phyloP scores from a whole-genome alignment of 202 grass and related monocot species.

The Zizania palustris region DNA sequence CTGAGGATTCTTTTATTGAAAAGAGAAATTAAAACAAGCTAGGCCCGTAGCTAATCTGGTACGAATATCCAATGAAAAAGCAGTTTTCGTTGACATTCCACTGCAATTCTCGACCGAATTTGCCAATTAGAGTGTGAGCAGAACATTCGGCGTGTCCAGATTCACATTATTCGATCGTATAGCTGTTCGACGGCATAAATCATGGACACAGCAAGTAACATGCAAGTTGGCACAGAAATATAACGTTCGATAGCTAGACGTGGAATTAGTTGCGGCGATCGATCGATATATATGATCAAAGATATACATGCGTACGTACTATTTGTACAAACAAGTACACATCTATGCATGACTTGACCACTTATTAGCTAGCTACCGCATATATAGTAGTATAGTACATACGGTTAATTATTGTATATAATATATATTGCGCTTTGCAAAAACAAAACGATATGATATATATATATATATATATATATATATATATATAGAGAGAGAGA shows the following conservation, averaged over 20 bases:
- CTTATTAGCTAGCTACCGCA: background rate
- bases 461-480: too few relatives aligned
- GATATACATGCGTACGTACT: background rate
- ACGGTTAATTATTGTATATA: background rate
- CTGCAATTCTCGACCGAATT: background rate
- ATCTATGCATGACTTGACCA: background rate
- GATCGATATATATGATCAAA: background rate
- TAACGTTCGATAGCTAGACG: background rate
- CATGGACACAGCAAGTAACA: background rate
- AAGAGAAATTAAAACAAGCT: background rate
- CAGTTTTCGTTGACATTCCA: constrained; percentile 29
- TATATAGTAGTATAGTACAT: too few relatives aligned
- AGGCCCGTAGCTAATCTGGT: background rate
- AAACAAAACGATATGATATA: background rate
- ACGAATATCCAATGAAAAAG: background rate
- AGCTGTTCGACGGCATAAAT: background rate
- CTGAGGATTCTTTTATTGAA: background rate
- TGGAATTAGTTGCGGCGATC: background rate
- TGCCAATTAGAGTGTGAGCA: background rate
- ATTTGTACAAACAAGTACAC: constrained; percentile 2
- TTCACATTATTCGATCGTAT: background rate
- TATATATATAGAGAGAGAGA: too few relatives aligned
- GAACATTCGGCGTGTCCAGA: background rate
- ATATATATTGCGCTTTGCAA: background rate
- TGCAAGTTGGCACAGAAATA: background rate